Evolutionary conservation across 768 basidiomycete genomes (phyloP), one percentile per base, ranked within the genome.

Genomic region (Lactarius psammicola): DNA sequence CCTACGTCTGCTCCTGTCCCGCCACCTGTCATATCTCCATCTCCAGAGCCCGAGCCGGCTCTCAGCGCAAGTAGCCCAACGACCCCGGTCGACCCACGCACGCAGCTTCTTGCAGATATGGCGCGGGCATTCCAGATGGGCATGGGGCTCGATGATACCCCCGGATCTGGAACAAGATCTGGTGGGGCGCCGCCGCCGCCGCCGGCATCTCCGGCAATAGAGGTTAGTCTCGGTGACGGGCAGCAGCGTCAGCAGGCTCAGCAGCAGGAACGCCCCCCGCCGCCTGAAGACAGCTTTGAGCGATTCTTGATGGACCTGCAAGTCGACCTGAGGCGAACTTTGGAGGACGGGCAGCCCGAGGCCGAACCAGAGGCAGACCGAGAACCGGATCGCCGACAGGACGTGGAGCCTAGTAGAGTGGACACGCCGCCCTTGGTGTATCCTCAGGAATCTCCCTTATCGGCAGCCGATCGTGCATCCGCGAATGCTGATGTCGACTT

Each of bases 251-350:
- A 60, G 36, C 44, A 63, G 28, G 36, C 13, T 0, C 59, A 65
- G 33, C 64, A 69, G n/a, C 49, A 63, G 11, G 65, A 66, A 17
- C 62, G 71, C 4, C 59, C 73, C 0, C 67, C 75, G 15, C 81
- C 83, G 9, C 76, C 80, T 0, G 88, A 88, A 70, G 87, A 87
- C 65, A 87, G 86, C 71, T 94, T 94, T 71, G 91, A 93, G 72
- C 82, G 89, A 33, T 94, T 94, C 79, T 76, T 94, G 69, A 77
- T 90, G 54, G 90, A 93, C 75, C 72, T 93, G 60, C 92, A 93
- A 75, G 77, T 81, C 20, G 92, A 93, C 74, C 76, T 94, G 62
- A 78, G 92, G 62, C 75, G 79, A 7, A 87, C 87, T 10, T 74
- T 94, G 66, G 82, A 79, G 33, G 72, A 68, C 2, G 63, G 68